A percentile compares a stretch with the other conserved stretches of the same genome.
phyloP scores from a whole-genome alignment of 148 eudicot species.

The Arctostaphylos glauca region DNA sequence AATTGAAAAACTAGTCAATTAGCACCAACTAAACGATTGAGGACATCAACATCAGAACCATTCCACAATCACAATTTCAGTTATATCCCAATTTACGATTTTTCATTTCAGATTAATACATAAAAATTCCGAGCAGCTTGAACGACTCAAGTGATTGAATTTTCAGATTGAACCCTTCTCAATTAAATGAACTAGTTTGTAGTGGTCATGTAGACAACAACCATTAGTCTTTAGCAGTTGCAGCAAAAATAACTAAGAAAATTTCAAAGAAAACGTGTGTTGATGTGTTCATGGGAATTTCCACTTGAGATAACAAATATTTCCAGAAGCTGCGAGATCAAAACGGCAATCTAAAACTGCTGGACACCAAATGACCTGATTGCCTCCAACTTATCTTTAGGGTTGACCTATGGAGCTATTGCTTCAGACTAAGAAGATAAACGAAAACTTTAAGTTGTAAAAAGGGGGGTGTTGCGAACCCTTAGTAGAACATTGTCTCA shows the following conservation, averaged over 20 bases:
- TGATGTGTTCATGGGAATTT: background rate
- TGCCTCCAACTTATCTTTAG: background rate
- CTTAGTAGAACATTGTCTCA: background rate
- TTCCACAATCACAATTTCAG: background rate
- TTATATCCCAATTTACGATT: background rate
- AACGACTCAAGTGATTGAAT: background rate
- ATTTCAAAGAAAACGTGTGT: background rate
- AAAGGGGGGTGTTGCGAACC: background rate
- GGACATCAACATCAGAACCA: background rate
- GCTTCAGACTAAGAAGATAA: background rate
- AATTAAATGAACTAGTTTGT: too few relatives aligned
- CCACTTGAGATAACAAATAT: background rate
- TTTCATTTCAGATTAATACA: background rate
- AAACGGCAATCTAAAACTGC: background rate
- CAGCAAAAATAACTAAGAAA: background rate
- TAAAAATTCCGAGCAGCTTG: background rate
- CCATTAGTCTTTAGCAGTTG: background rate
- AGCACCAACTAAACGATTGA: background rate
- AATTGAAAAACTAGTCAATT: background rate
- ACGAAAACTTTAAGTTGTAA: background rate
- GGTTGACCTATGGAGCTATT: background rate
- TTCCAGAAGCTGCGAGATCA: background rate
- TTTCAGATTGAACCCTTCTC: too few relatives aligned
- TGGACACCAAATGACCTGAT: background rate
- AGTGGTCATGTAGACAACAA: background rate